phyloP scores from a whole-genome alignment of 2,329 filamentous ascomycete species.

The Nakataea oryzae region DNA sequence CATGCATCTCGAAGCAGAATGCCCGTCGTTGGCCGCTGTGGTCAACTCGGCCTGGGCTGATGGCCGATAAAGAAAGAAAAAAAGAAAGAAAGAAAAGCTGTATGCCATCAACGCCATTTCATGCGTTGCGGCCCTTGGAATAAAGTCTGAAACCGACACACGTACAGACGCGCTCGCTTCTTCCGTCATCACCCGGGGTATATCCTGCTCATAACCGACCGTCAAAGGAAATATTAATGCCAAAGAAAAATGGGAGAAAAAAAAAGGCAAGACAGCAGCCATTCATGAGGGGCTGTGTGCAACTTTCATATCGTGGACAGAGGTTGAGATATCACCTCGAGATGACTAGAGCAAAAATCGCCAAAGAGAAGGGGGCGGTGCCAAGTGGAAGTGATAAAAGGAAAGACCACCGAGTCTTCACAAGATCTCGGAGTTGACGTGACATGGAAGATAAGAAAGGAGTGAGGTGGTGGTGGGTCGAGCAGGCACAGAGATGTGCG shows the following conservation, averaged over 20 bases:
- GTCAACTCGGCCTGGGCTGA: background rate
- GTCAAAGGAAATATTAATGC: background rate
- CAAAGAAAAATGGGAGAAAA: background rate
- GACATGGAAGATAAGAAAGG: background rate
- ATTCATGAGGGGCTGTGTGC: background rate
- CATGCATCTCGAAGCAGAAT: background rate
- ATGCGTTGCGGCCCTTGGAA: background rate
- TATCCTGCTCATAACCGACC: background rate
- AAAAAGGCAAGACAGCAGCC: background rate
- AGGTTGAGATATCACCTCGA: background rate
- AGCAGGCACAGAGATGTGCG: background rate
- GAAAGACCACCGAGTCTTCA: background rate
- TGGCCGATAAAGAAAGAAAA: too few species aligned
- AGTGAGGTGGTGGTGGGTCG: background rate
- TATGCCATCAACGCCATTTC: too few species aligned
- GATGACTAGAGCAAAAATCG: background rate
- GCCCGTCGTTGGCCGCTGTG: too few species aligned
- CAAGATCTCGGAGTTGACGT: background rate
- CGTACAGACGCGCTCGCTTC: background rate
- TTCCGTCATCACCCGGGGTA: background rate
- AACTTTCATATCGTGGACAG: background rate
- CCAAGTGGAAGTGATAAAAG: background rate
- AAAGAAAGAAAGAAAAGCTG: background rate
- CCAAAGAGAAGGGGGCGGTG: background rate
- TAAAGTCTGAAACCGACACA: background rate